Conservation (phyloP, 228 moss, liverwort and hornwort genomes). For the Sphagnum fallax region DNA sequence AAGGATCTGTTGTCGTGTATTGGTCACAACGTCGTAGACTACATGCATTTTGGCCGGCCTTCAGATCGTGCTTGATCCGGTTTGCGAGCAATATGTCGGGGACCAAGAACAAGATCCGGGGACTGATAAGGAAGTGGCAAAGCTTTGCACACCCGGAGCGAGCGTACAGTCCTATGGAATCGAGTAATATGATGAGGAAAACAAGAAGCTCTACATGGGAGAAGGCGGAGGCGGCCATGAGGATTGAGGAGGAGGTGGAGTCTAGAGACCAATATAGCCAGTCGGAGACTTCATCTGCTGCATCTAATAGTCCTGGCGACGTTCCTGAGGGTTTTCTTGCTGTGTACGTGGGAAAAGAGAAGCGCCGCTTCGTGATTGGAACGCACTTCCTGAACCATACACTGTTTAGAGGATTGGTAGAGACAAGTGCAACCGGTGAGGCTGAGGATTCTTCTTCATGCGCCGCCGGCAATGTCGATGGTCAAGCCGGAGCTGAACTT, state of each 20-base stretch:
- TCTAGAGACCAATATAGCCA: constrained; percentile 8
- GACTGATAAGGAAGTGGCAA: constrained; percentile 38
- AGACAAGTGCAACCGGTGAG: constrained; percentile 54
- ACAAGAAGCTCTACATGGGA: constrained; percentile 34
- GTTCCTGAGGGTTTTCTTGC: constrained; percentile 63
- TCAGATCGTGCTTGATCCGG: no score
- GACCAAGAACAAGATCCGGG: constrained; percentile 49
- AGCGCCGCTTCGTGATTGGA: constrained; percentile 67
- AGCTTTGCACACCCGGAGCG: constrained; percentile 27
- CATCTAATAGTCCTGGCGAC: constrained; percentile 18
- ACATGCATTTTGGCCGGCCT: no score
- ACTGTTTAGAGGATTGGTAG: constrained; percentile 58
- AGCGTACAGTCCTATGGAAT: constrained; percentile 24
- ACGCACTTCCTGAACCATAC: constrained; percentile 76
- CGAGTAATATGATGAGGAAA: constrained; percentile 20
- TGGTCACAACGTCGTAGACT: no score
- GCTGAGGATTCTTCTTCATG: not conserved
- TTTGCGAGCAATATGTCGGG: not conserved
- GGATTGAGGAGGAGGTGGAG: constrained; percentile 11
- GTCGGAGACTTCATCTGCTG: constrained; percentile 33
- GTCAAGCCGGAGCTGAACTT: constrained; percentile 40
- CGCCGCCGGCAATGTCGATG: constrained; percentile 10
- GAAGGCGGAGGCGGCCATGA: not conserved
- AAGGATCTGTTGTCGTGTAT: no score
- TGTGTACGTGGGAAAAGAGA: constrained; percentile 71